These are phyloP conservation scores for Elymus sibiricus DNA, from an alignment of 176 grass and related monocot species.

Conservation along the genomic window DNA sequence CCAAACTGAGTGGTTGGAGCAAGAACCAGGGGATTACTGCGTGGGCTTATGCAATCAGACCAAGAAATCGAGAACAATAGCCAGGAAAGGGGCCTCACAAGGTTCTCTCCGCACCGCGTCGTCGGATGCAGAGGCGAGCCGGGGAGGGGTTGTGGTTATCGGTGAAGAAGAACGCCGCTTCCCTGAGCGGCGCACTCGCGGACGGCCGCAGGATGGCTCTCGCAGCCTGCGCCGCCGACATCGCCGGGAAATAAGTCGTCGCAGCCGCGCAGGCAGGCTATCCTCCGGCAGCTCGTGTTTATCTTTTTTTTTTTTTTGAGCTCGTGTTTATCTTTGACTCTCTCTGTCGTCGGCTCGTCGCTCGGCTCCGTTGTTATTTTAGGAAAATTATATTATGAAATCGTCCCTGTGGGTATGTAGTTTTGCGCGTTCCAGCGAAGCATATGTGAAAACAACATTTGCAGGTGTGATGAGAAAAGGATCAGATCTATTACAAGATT, in stretches of 20 bases:
- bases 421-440: background rate
- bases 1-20: background rate
- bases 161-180: background rate
- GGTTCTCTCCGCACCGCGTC: background rate
- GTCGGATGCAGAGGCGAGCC: conserved; percentile 22
- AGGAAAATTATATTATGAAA: background rate
- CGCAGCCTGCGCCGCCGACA: conserved; percentile 21
- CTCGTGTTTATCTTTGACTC: background rate
- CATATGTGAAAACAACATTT: no score
- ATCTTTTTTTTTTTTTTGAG: no score
- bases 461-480: no score
- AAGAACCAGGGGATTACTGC: background rate
- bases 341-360: background rate
- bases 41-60: background rate
- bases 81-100: conserved; percentile 34
- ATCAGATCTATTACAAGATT: no score
- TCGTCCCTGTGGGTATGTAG: background rate
- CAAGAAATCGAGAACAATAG: background rate
- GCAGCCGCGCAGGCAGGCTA: background rate
- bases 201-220: conserved; percentile 4
- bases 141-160: background rate
- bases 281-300: background rate
- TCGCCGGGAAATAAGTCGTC: conserved; percentile 17
- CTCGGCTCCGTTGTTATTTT: background rate
- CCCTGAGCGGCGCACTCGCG: background rate